phyloP scores from a whole-genome alignment of 164 flowering plant genomes.

The Macadamia integrifolia region DNA sequence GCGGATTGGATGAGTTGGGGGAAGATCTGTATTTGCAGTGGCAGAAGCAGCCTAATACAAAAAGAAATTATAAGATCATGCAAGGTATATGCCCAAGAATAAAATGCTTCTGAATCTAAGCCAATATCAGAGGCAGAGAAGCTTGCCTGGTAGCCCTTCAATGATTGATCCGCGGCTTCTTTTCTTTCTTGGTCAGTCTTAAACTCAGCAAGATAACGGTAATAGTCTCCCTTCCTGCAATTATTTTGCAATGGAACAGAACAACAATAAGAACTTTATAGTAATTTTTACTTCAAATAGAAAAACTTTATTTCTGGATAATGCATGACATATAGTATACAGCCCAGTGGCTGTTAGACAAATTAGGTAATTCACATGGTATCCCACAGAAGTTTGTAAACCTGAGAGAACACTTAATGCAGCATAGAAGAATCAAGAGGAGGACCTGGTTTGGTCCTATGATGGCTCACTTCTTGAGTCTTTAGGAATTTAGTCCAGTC shows the following conservation, averaged over 20 bases:
- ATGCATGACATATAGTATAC: too few species aligned
- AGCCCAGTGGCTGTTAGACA: too few species aligned
- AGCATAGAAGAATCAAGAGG: too few species aligned
- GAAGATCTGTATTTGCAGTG: conserved; percentile 64
- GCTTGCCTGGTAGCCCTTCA: conserved; percentile 73
- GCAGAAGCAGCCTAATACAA: conserved; percentile 59
- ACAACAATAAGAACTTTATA: background rate
- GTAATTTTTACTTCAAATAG: background rate
- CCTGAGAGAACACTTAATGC: too few species aligned
- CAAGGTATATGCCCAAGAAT: background rate
- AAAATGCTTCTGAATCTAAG: background rate
- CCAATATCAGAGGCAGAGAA: background rate
- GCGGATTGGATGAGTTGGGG: conserved; percentile 85
- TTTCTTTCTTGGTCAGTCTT: conserved; percentile 70
- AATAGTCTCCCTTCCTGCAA: conserved; percentile 84
- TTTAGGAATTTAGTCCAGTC: too few species aligned
- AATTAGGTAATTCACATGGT: too few species aligned
- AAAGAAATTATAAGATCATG: background rate
- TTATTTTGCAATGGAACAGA: background rate
- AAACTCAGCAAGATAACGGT: conserved; percentile 85
- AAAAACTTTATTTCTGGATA: background rate
- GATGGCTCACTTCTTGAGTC: too few species aligned
- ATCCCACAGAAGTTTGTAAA: too few species aligned
- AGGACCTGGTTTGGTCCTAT: too few species aligned
- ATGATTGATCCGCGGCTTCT: conserved; percentile 76